phyloP scores from a whole-genome alignment of 768 basidiomycete genomes.

The Suillus paluster region DNA sequence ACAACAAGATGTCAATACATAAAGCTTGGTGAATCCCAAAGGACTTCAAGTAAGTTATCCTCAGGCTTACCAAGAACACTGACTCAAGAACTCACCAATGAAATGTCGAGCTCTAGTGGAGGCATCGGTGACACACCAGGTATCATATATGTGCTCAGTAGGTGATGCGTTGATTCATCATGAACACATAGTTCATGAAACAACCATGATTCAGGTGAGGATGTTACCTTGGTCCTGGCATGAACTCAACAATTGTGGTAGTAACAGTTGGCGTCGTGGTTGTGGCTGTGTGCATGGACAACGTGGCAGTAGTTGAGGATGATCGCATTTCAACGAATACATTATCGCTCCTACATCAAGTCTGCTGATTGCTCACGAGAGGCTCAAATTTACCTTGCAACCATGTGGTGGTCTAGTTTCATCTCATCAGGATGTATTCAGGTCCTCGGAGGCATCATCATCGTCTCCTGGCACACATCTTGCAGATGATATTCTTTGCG shows the following conservation, averaged over 20 bases:
- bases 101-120: neutral
- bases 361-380: neutral
- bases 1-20: neutral
- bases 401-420: neutral
- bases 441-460: neutral
- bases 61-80: neutral
- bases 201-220: neutral
- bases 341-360: neutral
- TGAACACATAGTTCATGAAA: neutral
- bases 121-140: neutral
- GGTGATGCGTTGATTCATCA: neutral
- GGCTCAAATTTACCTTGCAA: neutral
- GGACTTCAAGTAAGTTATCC: too few species aligned
- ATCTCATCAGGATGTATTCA: neutral
- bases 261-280: neutral
- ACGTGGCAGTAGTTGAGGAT: too few species aligned
- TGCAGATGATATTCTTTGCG: neutral
- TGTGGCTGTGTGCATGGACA: neutral
- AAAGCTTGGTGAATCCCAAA: neutral
- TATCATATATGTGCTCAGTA: neutral
- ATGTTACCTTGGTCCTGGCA: neutral
- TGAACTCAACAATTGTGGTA: neutral
- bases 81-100: neutral
- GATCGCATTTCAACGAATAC: neutral
- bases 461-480: neutral